These are phyloP conservation scores for Fusarium protoensiforme DNA, from an alignment of 2,329 filamentous ascomycete species.

Conservation along the genomic window DNA sequence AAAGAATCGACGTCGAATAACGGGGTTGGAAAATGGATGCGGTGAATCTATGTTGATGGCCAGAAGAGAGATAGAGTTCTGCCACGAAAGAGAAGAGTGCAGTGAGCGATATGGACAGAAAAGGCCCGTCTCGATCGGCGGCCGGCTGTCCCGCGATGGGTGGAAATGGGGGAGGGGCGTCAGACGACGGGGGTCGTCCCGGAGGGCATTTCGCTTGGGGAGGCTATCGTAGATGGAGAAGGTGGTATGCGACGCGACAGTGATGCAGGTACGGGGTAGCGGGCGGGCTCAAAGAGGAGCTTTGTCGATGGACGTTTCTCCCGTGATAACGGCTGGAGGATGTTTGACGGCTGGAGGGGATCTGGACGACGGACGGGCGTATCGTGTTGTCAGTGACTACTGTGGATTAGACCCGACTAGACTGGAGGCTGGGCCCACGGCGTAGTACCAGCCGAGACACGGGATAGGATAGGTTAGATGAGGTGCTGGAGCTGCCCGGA, in stretches of 20 bases:
- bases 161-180: conserved; percentile 36
- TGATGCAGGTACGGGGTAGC: neutral
- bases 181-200: conserved; percentile 42
- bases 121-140: conserved; percentile 28
- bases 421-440: conserved; percentile 23
- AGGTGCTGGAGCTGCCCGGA: neutral
- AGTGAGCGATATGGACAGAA: conserved; percentile 29
- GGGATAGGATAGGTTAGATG: neutral
- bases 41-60: neutral
- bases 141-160: conserved; percentile 38
- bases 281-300: neutral
- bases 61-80: neutral
- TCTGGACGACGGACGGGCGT: neutral
- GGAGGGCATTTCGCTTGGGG: conserved; percentile 39
- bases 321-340: conserved; percentile 25
- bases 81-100: neutral
- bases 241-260: conserved; percentile 8
- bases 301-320: neutral
- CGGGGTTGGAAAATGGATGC: neutral
- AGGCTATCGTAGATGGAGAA: conserved; percentile 25
- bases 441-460: conserved; percentile 11
- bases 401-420: neutral
- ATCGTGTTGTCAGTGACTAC: conserved; percentile 1
- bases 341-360: conserved; percentile 10
- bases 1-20: neutral